phyloP scores from a whole-genome alignment of 305 asterid genomes.

The Fraxinus dipetala region DNA sequence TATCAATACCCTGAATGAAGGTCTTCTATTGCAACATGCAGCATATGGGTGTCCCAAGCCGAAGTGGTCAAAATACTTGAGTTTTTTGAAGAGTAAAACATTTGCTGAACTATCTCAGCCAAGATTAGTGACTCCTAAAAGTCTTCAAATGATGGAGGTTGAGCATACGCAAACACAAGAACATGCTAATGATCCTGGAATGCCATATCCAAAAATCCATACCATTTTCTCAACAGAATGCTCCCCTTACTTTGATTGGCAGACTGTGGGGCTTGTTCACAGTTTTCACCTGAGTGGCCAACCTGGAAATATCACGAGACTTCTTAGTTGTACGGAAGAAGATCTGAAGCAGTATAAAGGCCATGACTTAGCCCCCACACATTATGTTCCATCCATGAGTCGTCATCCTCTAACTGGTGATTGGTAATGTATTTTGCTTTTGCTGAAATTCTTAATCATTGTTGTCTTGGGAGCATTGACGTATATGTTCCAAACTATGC shows the following conservation, averaged over 20 bases:
- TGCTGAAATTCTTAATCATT: not conserved
- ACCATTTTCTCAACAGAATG: slow-evolving; percentile 93
- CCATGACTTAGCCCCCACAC: slow-evolving; percentile 87
- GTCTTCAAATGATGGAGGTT: slow-evolving; percentile 61
- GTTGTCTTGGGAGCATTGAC: not conserved
- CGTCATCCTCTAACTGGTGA: slow-evolving; percentile 96
- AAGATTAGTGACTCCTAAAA: slow-evolving; percentile 52
- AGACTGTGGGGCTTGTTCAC: slow-evolving; percentile 88
- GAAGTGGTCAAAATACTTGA: slow-evolving; percentile 83
- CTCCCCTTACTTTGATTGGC: slow-evolving; percentile 92
- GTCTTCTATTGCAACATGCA: slow-evolving; percentile 76
- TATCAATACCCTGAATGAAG: slow-evolving; percentile 79
- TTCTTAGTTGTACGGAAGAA: slow-evolving; percentile 86
- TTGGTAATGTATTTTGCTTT: slow-evolving; percentile 46
- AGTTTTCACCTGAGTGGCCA: slow-evolving; percentile 88
- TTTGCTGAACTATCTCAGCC: slow-evolving; percentile 77
- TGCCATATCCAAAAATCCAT: slow-evolving; percentile 70
- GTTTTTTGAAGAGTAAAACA: slow-evolving; percentile 82
- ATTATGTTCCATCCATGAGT: slow-evolving; percentile 99
- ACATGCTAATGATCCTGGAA: slow-evolving; percentile 53
- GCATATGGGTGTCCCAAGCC: slow-evolving; percentile 81
- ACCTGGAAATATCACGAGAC: slow-evolving; percentile 89
- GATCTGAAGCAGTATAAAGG: slow-evolving; percentile 86
- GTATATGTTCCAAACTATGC: not conserved
- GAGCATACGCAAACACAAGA: slow-evolving; percentile 19